Evolutionary conservation across 768 basidiomycete species (phyloP), one percentile per base, ranked within the genome.

Genomic region (Tricholoma sp.): DNA sequence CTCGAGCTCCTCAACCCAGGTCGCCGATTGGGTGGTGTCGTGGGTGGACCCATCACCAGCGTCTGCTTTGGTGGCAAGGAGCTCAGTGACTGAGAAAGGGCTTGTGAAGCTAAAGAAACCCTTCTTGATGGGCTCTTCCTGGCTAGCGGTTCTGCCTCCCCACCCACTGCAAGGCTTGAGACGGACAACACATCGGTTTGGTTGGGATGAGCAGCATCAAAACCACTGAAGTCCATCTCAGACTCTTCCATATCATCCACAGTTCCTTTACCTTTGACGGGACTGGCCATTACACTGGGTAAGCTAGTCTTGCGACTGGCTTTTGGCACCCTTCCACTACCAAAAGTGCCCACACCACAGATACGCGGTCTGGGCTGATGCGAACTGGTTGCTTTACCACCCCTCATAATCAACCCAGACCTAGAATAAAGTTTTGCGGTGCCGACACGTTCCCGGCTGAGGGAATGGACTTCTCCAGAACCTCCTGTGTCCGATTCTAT

Each of bases 11-110:
- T 73, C 50, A 73, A 65, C 19, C 66, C 67, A 32, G 55, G 59
- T 7, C 66, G 64, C n/a, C 68, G 64, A 29, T 50, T 50, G 19
- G 63, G 68, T 10, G 83, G 79, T 35, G 75, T 76, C 4, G 78
- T 73, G 19, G 81, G 80, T 5, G 74, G 83, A 54, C 72, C 83
- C 83, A 75, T 79, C 16, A 55, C 52, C 12, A 72, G 71, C 58
- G 63, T 63, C 18, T 55, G 61, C 3, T 77, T 75, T 43, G 74
- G 63, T 41, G 82, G 81, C 29, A 83, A 63, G 3, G 74, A 71
- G n/a, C 74, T 79, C 32, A 88, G 65, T 5, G 87, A 89, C 64
- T 83, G 80, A 3, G 86, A 81, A 32, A 88, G 78, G 4, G 81
- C 77, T 55, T 84, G 80, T 21, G 80, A 81, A 0, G 83, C 83